Conservation (phyloP, 352 stramenopile genomes). For the Phytophthora chlamydospora region DNA sequence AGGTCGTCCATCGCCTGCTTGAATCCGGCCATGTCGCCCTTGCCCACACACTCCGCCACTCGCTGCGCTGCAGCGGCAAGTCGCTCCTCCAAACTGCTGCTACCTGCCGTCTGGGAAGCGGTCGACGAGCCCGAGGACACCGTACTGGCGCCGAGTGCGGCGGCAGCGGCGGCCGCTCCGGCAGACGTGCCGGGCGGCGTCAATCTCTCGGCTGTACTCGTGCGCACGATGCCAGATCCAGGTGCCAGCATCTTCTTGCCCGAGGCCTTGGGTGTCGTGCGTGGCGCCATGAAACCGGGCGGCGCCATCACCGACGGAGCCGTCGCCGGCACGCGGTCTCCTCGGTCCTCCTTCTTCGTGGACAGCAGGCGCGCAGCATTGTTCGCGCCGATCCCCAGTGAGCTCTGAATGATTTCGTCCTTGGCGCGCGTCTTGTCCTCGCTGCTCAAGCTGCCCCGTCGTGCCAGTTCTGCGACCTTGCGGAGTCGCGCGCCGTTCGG, state of each 20-base stretch:
- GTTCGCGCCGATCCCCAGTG: slow-evolving; percentile 72
- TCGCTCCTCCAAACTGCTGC: slow-evolving; percentile 62
- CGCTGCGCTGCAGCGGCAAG: slow-evolving; percentile 67
- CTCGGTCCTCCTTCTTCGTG: slow-evolving; percentile 55
- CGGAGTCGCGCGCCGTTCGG: slow-evolving; percentile 75
- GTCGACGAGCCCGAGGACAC: slow-evolving; percentile 37
- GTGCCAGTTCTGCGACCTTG: slow-evolving; percentile 81
- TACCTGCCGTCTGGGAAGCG: slow-evolving; percentile 35
- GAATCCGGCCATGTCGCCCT: slow-evolving; percentile 83
- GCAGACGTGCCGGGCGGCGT: slow-evolving; percentile 28
- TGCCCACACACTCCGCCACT: slow-evolving; percentile 77
- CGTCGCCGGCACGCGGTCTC: slow-evolving; percentile 36
- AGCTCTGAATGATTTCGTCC: slow-evolving; percentile 90
- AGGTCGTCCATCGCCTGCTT: slow-evolving; percentile 84
- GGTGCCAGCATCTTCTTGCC: slow-evolving; percentile 55
- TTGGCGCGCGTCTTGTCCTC: slow-evolving; percentile 87
- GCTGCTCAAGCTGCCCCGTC: slow-evolving; percentile 76
- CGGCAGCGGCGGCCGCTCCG: slow-evolving; percentile 20
- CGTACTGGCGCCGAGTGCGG: slow-evolving; percentile 32
- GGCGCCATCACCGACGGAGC: slow-evolving; percentile 39
- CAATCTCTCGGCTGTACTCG: slow-evolving; percentile 17
- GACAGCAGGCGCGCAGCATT: slow-evolving; percentile 65
- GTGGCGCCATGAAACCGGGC: slow-evolving; percentile 58
- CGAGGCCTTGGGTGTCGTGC: slow-evolving; percentile 57
- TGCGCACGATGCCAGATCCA: slow-evolving; percentile 64